Conservation (phyloP, 306 rosid genomes). For the Echinosophora koreensis region DNA sequence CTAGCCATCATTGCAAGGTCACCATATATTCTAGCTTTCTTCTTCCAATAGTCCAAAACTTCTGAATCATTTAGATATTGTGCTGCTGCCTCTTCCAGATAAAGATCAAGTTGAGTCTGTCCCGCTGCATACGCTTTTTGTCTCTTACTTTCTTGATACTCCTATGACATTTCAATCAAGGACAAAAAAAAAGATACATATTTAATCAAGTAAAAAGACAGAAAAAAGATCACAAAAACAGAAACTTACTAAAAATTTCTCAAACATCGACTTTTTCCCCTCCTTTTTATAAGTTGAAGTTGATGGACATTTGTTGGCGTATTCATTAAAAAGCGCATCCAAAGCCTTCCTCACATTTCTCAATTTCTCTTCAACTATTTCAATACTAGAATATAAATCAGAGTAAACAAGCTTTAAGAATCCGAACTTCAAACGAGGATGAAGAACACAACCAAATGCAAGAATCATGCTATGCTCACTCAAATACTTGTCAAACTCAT, state of each 20-base stretch:
- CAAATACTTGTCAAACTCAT: conserved; percentile 22
- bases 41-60: conserved; percentile 31
- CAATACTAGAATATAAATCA: background rate
- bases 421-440: conserved; percentile 15
- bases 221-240: background rate
- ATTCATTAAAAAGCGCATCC: conserved; percentile 23
- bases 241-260: background rate
- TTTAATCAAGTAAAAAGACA: background rate
- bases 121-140: conserved; percentile 4
- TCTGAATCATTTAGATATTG: background rate
- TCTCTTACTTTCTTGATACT: background rate
- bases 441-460: conserved; percentile 16
- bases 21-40: background rate
- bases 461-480: conserved; percentile 44
- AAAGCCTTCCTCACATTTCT: conserved; percentile 34
- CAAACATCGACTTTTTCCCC: background rate
- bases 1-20: conserved; percentile 32
- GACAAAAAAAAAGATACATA: conserved; percentile 11
- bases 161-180: conserved; percentile 24
- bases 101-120: conserved; percentile 35
- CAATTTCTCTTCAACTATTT: conserved; percentile 13
- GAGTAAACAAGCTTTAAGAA: background rate
- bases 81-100: conserved; percentile 5
- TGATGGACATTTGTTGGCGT: conserved; percentile 17
- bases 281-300: background rate